A percentile compares a stretch with the other conserved stretches of the same genome.
Evolutionary conservation across 768 basidiomycete genomes (phyloP).

Genomic region (Mycena epipterygia): DNA sequence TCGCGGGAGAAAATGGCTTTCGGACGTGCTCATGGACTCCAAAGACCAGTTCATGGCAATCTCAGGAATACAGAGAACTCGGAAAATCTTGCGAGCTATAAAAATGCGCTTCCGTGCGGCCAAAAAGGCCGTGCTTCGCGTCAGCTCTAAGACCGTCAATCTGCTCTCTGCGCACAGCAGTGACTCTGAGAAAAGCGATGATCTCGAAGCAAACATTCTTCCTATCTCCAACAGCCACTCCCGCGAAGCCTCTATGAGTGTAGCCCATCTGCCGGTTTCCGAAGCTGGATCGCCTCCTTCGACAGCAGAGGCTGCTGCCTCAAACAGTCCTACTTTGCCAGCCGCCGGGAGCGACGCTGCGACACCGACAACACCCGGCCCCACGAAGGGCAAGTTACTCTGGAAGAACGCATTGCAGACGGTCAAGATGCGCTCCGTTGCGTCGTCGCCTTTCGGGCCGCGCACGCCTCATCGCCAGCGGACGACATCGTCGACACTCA

Average conservation of each 20-base stretch:
- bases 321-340: slow-evolving; percentile 18
- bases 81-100: slow-evolving; percentile 31
- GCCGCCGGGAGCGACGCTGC: background rate
- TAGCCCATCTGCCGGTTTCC: slow-evolving; percentile 36
- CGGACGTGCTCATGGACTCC: slow-evolving; percentile 67
- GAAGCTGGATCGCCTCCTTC: slow-evolving; percentile 3
- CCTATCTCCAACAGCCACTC: slow-evolving; percentile 38
- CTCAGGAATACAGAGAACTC: slow-evolving; percentile 42
- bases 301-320: slow-evolving; percentile 2
- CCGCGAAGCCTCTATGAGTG: slow-evolving; percentile 34
- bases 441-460: slow-evolving; percentile 38
- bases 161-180: slow-evolving; percentile 39
- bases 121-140: slow-evolving; percentile 36
- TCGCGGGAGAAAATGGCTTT: slow-evolving; percentile 78
- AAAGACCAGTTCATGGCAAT: slow-evolving; percentile 51
- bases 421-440: slow-evolving; percentile 56
- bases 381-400: slow-evolving; percentile 53
- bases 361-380: slow-evolving; percentile 19
- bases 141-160: slow-evolving; percentile 43
- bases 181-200: slow-evolving; percentile 43
- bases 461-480: slow-evolving; percentile 49
- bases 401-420: slow-evolving; percentile 61
- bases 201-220: slow-evolving; percentile 45
- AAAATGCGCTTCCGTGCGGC: slow-evolving; percentile 34
- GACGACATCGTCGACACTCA: slow-evolving; percentile 50